Percentiles rank a stretch among this genome's conserved stretches.
These are phyloP conservation scores for Albizia julibrissin DNA, from an alignment of 306 rosid genomes.

Conservation along the genomic window DNA sequence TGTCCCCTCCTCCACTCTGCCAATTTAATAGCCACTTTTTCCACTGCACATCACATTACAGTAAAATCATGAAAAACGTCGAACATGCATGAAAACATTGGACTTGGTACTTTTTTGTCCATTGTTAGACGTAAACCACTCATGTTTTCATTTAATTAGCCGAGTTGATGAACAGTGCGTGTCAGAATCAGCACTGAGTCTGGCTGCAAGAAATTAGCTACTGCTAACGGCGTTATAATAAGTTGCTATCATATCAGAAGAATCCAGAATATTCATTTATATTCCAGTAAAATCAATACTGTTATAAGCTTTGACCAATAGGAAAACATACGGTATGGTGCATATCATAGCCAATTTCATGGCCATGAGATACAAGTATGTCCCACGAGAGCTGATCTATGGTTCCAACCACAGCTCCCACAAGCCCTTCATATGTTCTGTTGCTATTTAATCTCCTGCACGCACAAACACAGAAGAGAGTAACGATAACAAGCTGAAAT, in stretches of 20 bases:
- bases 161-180: background rate
- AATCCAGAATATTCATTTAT: background rate
- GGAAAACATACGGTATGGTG: conserved; percentile 59
- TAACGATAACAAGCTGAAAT: background rate
- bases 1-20: conserved; percentile 63
- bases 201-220: background rate
- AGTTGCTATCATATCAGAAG: background rate
- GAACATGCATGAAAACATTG: background rate
- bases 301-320: background rate
- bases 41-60: conserved; percentile 55
- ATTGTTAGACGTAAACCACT: conserved; percentile 17
- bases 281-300: background rate
- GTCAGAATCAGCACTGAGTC: background rate
- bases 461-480: background rate
- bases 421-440: conserved; percentile 48
- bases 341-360: conserved; percentile 59
- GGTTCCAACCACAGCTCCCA: conserved; percentile 58
- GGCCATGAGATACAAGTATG: conserved; percentile 55
- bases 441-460: conserved; percentile 55
- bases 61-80: background rate
- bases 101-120: conserved; percentile 2
- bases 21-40: conserved; percentile 74
- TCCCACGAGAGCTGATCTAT: conserved; percentile 69
- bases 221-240: background rate
- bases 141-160: background rate